Percentiles rank a stretch among this genome's conserved stretches.
phyloP scores from a whole-genome alignment of 345 rosid species.

The Schrenkiella parvula region DNA sequence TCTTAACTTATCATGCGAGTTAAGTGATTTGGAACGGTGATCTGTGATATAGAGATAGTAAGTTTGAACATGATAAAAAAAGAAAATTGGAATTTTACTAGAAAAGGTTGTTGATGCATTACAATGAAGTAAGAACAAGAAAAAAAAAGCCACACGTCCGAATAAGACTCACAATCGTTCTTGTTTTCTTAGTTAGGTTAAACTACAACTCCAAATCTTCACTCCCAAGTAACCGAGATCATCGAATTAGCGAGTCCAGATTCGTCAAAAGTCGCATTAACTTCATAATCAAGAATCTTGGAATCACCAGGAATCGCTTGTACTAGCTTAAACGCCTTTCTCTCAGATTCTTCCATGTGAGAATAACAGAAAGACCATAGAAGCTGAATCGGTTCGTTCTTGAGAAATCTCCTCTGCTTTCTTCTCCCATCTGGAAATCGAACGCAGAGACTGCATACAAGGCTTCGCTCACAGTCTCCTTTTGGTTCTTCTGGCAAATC shows the following conservation, averaged over 20 bases:
- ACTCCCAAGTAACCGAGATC: conserved; percentile 70
- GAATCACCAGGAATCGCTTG: conserved; percentile 77
- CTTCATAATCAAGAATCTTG: conserved; percentile 51
- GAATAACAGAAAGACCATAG: conserved; percentile 79
- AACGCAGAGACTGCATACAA: conserved; percentile 71
- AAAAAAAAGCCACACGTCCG: neutral
- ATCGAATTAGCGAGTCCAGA: conserved; percentile 73
- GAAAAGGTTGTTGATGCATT: neutral
- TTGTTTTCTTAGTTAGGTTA: neutral
- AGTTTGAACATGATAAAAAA: neutral
- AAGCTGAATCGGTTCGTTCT: conserved; percentile 66
- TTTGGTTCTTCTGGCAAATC: conserved; percentile 73
- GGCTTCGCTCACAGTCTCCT: conserved; percentile 42
- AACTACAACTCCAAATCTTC: conserved; percentile 14
- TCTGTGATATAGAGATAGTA: no score
- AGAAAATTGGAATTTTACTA: no score
- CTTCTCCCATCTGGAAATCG: conserved; percentile 90
- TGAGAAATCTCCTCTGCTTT: conserved; percentile 65
- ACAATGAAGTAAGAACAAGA: neutral
- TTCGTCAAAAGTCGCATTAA: conserved; percentile 49
- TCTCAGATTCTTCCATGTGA: conserved; percentile 42
- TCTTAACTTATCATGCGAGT: no score
- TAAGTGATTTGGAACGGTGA: no score
- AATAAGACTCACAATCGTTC: neutral
- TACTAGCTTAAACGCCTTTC: conserved; percentile 55